Percentiles rank a stretch among this genome's conserved stretches.
phyloP scores from a whole-genome alignment of 371 early-diverging fungal species.

The Dichotomocladium elegans region DNA sequence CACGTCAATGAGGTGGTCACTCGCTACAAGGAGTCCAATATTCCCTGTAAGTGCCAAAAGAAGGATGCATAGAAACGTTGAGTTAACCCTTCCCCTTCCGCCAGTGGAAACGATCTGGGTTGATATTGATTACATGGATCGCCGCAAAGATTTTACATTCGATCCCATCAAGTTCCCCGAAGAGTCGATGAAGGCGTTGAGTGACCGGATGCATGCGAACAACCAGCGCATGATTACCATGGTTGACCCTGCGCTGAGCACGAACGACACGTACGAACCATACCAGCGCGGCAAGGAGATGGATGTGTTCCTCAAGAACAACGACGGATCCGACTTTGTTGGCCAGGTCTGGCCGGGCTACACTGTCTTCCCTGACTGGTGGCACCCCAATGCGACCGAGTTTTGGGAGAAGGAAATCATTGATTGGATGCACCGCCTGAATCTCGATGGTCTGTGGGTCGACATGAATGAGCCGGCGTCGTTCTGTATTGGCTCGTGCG shows the following conservation, averaged over 20 bases:
- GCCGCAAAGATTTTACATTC: conserved; percentile 46
- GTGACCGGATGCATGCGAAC: conserved; percentile 21
- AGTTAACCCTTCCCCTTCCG: neutral
- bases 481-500: conserved; percentile 38
- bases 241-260: conserved; percentile 49
- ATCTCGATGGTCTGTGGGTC: conserved; percentile 52
- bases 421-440: conserved; percentile 14
- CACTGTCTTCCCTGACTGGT: conserved; percentile 23
- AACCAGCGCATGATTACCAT: conserved; percentile 46
- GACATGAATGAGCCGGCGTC: conserved; percentile 73
- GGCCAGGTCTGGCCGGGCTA: conserved; percentile 70
- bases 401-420: conserved; percentile 16
- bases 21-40: conserved; percentile 41
- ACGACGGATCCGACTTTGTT: conserved; percentile 31
- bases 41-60: conserved; percentile 52
- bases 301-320: conserved; percentile 48
- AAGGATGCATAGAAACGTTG: neutral
- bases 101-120: conserved; percentile 57
- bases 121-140: conserved; percentile 72
- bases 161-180: conserved; percentile 42
- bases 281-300: conserved; percentile 34
- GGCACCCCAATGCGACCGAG: conserved; percentile 14
- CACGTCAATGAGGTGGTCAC: conserved; percentile 50
- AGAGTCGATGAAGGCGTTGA: conserved; percentile 21
- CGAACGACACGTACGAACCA: conserved; percentile 30